Evolutionary conservation across 768 basidiomycete species (phyloP).

Genomic region (Saitozyma podzolica): DNA sequence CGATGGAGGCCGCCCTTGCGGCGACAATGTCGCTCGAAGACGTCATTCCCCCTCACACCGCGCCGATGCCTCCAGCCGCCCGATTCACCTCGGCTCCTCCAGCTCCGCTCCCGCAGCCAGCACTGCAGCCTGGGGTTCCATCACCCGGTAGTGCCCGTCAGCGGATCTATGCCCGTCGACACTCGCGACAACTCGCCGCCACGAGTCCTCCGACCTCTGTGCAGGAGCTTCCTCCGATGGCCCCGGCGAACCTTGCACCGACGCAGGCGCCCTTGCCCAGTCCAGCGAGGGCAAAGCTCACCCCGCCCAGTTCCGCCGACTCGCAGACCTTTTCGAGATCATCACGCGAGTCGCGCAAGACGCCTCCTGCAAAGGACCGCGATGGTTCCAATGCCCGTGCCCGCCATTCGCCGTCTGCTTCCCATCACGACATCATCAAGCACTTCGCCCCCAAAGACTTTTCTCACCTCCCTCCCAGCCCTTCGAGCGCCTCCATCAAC

Average conservation of each 20-base stretch:
- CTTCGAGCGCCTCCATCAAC: constrained; percentile 84
- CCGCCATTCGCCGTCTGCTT: constrained; percentile 12
- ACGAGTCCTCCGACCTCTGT: too few species aligned
- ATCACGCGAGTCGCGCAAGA: constrained; percentile 27
- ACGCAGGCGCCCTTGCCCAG: background rate
- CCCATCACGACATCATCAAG: constrained; percentile 60
- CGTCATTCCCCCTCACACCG: constrained; percentile 1
- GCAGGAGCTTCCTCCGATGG: too few species aligned
- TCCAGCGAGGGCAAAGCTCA: constrained; percentile 15
- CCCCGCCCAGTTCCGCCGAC: constrained; percentile 40
- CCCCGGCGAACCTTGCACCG: background rate
- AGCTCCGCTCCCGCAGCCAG: background rate
- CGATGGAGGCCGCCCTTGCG: constrained; percentile 40
- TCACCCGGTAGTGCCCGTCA: constrained; percentile 11
- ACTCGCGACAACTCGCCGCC: background rate
- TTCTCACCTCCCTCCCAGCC: constrained; percentile 86
- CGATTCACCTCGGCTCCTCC: background rate
- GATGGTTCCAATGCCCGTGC: constrained; percentile 8
- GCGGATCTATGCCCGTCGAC: constrained; percentile 7
- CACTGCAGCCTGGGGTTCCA: background rate
- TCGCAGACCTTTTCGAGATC: constrained; percentile 12
- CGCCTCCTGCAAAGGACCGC: constrained; percentile 17
- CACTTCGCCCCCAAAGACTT: constrained; percentile 68
- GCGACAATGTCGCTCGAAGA: constrained; percentile 31
- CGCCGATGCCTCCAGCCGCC: background rate